A percentile compares a stretch with the other conserved stretches of the same genome.
Evolutionary conservation across 768 basidiomycete genomes (phyloP).

Genomic region (Podaxis sp.): DNA sequence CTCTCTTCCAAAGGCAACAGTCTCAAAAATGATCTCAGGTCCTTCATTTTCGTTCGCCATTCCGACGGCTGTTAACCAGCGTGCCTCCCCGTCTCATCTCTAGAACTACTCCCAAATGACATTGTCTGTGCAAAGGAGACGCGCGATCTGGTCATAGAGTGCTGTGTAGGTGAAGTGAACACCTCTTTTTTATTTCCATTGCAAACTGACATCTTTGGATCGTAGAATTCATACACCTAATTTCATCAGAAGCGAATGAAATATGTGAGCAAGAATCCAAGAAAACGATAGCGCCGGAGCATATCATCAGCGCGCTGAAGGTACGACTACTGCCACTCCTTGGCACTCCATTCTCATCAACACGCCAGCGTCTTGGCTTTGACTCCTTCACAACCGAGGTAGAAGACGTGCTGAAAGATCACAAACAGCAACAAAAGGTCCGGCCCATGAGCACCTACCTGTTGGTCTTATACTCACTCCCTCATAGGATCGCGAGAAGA

Average conservation of each 20-base stretch:
- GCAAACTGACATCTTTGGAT: conserved; percentile 12
- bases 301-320: conserved; percentile 90
- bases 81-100: conserved; percentile 4
- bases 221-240: conserved; percentile 96
- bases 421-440: conserved; percentile 95
- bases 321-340: conserved; percentile 36
- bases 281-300: conserved; percentile 98
- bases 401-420: conserved; percentile 90
- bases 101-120: conserved; percentile 89
- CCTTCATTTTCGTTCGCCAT: conserved; percentile 17
- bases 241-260: conserved; percentile 97
- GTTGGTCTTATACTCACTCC: conserved; percentile 15
- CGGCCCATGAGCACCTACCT: conserved; percentile 16
- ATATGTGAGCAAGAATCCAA: conserved; percentile 98
- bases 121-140: conserved; percentile 93
- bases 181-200: neutral
- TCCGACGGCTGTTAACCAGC: conserved; percentile 1
- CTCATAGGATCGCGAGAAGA: conserved; percentile 82
- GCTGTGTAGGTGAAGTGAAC: conserved; percentile 88
- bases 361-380: conserved; percentile 80
- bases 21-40: conserved; percentile 96
- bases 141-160: conserved; percentile 95
- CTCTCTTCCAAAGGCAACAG: conserved; percentile 94
- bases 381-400: conserved; percentile 89
- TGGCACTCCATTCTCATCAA: conserved; percentile 8